Base-by-base conservation (phyloP, 1,284 basidiomycete species). In the Kalmanozyma brasiliensis region DNA sequence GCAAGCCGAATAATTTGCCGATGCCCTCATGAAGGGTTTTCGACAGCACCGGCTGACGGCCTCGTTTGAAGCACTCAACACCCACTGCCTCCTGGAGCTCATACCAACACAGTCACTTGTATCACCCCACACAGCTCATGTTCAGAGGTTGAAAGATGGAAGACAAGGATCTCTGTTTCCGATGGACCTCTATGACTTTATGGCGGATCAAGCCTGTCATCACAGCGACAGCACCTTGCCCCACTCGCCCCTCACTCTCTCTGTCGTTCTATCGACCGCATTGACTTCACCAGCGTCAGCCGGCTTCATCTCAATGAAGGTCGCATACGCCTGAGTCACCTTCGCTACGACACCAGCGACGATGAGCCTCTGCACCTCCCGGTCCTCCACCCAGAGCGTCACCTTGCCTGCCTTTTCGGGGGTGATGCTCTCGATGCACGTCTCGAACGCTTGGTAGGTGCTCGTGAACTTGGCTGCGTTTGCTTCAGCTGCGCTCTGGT, bases 361-460 rank as follows among this genome's bases (percentile, higher is more conserved):
- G 7, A 71, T 14, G 32, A 52, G n/a, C 46, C 45, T 51, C n/a
- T 49, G 43, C 29, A 71, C 49, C 43, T 66, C 58, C 8, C 23
- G 23, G 43, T 66, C 67, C 22, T 71, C 67, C 13, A 71, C 37
- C 62, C 62, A 71, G 30, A 52, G 20, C 32, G 9, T 26, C 26
- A 62, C 36, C 33, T 65, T 66, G 13, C 10, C 43, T 6, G 53
- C 59, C 24, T 60, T 61, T 14, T 61, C 62, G 4, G 45, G 47
- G 2, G 51, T 19, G 16, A 65, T 41, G 43, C 52, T 60, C 40
- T 65, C 57, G 34, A 61, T 47, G 26, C 67, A 70, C 42, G 67
- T 70, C n/a, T 57, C 46, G 29, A 70, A 52, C 1, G 67, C 67
- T 8, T 57, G 29, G 16, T 52, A 57, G 1, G 67, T 65, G 45